phyloP scores from a whole-genome alignment of 805 yeast species.

The Kregervanrija pseudodelftensis region DNA sequence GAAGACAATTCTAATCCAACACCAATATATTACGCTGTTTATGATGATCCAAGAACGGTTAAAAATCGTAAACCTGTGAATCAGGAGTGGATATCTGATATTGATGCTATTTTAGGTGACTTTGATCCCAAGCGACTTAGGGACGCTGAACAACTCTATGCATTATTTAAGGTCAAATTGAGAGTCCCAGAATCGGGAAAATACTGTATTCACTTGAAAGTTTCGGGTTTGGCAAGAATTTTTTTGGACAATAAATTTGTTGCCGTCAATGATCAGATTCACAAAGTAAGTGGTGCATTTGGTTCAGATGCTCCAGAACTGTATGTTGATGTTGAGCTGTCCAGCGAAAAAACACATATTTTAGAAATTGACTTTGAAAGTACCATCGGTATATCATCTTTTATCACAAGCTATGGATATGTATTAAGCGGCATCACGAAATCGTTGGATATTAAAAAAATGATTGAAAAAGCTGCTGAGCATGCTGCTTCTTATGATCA shows the following conservation, averaged over 20 bases:
- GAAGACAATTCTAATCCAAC: background rate
- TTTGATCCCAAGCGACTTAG: conserved; percentile 3
- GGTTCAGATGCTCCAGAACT: conserved; percentile 22
- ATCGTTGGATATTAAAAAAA: background rate
- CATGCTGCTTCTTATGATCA: conserved; percentile 29
- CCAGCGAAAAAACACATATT: background rate
- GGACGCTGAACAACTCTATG: conserved; percentile 1
- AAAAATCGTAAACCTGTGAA: conserved; percentile 1
- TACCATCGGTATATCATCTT: background rate
- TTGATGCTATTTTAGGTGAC: conserved; percentile 5
- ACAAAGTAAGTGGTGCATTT: conserved; percentile 37
- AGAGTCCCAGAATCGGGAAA: conserved; percentile 1
- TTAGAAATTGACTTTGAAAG: background rate
- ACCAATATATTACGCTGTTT: conserved; percentile 1
- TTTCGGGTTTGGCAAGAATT: conserved; percentile 18
- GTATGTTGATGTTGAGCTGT: conserved; percentile 5
- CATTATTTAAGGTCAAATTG: background rate
- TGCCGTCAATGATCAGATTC: conserved; percentile 44
- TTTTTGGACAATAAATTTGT: conserved; percentile 45
- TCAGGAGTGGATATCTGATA: conserved; percentile 2
- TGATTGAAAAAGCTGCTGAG: conserved; percentile 24
- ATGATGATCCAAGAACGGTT: conserved; percentile 3
- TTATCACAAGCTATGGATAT: background rate
- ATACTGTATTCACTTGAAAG: conserved; percentile 1
- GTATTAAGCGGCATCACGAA: background rate